Conservation (phyloP, 2,329 filamentous ascomycete species). For the Triangularia verruculosa region DNA sequence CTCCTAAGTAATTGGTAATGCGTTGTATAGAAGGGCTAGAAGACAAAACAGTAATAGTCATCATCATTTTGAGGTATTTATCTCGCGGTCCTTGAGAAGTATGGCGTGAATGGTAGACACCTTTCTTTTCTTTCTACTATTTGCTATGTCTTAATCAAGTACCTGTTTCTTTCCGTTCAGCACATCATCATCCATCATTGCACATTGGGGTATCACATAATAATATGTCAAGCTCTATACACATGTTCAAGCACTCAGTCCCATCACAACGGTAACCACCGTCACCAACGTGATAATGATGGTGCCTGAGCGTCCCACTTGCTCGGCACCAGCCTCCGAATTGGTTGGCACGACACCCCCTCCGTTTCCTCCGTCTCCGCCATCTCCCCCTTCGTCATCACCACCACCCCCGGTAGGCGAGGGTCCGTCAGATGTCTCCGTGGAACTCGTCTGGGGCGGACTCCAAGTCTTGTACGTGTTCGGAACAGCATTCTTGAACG, state of each 20-base stretch:
- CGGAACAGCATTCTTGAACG: neutral
- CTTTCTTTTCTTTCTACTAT: too few relatives aligned
- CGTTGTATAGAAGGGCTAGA: neutral
- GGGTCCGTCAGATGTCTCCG: neutral
- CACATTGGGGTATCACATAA: neutral
- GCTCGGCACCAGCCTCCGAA: neutral
- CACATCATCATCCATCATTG: neutral
- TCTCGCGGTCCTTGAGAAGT: neutral
- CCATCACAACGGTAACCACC: neutral
- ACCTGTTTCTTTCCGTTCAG: too few relatives aligned
- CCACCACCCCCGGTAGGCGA: neutral
- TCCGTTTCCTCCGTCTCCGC: neutral
- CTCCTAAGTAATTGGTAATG: neutral
- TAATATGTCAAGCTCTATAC: neutral
- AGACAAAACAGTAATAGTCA: neutral
- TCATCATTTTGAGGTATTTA: neutral
- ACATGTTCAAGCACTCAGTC: neutral
- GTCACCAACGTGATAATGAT: neutral
- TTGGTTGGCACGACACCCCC: neutral
- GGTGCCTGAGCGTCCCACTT: neutral
- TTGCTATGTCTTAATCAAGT: neutral
- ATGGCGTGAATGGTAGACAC: too few relatives aligned
- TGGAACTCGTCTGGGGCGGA: neutral
- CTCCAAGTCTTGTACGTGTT: conserved; percentile 1
- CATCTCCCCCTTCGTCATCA: neutral